A percentile compares a stretch with the other conserved stretches of the same genome.
Conservation (phyloP, 495 filamentous ascomycete species). For the Penicillium ucsense region DNA sequence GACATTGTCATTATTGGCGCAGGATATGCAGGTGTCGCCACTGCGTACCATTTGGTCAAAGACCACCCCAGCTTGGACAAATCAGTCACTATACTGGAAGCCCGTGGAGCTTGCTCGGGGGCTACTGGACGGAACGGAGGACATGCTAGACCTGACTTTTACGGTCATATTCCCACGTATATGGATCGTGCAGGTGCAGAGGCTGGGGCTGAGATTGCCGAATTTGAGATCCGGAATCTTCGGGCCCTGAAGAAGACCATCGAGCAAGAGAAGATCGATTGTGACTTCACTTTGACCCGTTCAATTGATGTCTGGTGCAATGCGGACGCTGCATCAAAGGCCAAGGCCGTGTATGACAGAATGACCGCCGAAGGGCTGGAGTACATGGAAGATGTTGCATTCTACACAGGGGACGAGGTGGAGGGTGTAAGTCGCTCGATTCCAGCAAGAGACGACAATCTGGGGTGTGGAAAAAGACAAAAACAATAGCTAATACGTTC, state of each 20-base stretch:
- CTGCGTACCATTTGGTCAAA: slow-evolving; percentile 50
- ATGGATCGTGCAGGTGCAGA: slow-evolving; percentile 13
- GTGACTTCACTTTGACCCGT: slow-evolving; percentile 29
- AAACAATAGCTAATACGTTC: not conserved
- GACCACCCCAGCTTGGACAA: slow-evolving; percentile 2
- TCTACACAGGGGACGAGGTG: slow-evolving; percentile 15
- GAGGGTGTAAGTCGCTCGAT: slow-evolving; percentile 17
- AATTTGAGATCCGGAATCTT: slow-evolving; percentile 25
- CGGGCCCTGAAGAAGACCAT: slow-evolving; percentile 21
- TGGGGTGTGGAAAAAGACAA: not conserved
- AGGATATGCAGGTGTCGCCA: slow-evolving; percentile 55
- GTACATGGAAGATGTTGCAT: slow-evolving; percentile 24
- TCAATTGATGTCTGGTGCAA: slow-evolving; percentile 30
- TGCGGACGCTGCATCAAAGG: slow-evolving; percentile 17
- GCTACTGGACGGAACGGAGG: slow-evolving; percentile 33
- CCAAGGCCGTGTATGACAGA: slow-evolving; percentile 19
- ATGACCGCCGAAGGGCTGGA: slow-evolving; percentile 14
- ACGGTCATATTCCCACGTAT: slow-evolving; percentile 23
- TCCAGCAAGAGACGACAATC: too few species aligned
- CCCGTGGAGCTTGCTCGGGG: slow-evolving; percentile 28
- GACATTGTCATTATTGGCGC: slow-evolving; percentile 63
- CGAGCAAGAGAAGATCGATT: slow-evolving; percentile 28
- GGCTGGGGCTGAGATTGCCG: slow-evolving; percentile 15
- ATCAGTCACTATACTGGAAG: slow-evolving; percentile 27
- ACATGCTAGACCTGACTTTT: slow-evolving; percentile 23